Base-by-base conservation (phyloP, 345 rosid genomes). In the Ricinus communis region DNA sequence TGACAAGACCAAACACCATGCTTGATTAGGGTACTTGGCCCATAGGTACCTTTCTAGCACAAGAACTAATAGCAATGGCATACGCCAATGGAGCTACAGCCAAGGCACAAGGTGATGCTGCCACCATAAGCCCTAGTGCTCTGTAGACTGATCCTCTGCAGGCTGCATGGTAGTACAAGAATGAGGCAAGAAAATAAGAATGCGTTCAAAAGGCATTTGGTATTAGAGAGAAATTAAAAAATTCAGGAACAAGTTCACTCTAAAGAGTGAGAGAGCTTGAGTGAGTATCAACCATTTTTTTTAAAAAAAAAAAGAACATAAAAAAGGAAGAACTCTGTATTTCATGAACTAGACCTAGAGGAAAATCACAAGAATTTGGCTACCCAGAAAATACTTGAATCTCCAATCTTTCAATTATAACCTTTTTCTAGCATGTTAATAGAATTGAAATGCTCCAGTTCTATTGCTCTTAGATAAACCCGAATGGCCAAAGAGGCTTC, bases 11-110 rank as follows among this genome's bases (percentile, higher is more conserved):
- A 9, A 63, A 21, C 15, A 54, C 40, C 45, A 30, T n/a, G 16
- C 5, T 30, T 58, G 60, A 55, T 68, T 57, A 33, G 33, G 52
- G 69, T n/a, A 63, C 66, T 43, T 51, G 24, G 62, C 38, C 24
- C 62, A 22, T 36, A 70, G 43, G 54, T 89, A 92, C 98, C 97
- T 95, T 89, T 85, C 75, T 90, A 12, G 97, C 97, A 81, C 97
- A 95, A 61, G 97, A 88, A 72, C 97, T 95, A 73, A 95, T 85
- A 73, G 99, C 97, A 79, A 86, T 92, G 65, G 94, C 97, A 82
- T 95, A 95, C n/a, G 97, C 96, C 84, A 95, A 83, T 2, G 98
- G 98, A 86, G 98, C 99, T 31, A 95, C 97, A 36, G 97, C 99
- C 83, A 95, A 81, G 69, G 98, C 98, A 81, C 99, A 95, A 13